Evolutionary conservation across 2,329 filamentous ascomycete species (phyloP).

Genomic region (Xylaria sp.): DNA sequence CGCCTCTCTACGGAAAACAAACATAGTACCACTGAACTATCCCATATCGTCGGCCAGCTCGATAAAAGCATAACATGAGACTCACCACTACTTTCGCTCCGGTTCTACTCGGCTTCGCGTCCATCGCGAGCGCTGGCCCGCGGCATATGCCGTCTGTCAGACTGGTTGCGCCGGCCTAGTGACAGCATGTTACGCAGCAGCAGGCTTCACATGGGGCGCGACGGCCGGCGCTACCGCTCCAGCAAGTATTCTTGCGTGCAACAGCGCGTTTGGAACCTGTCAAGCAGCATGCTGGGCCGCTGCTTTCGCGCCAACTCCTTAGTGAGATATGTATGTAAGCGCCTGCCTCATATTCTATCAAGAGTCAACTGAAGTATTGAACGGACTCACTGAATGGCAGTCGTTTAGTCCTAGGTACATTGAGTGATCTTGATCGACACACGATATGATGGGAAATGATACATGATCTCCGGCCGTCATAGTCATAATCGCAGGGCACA

Average conservation of each 20-base stretch:
- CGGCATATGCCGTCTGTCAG: constrained; percentile 34
- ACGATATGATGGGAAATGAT: background rate
- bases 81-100: background rate
- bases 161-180: constrained; percentile 31
- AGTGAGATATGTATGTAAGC: constrained; percentile 1
- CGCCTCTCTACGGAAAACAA: background rate
- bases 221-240: constrained; percentile 17
- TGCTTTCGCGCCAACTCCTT: constrained; percentile 25
- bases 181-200: constrained; percentile 30
- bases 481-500: background rate
- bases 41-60: background rate
- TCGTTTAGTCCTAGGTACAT: background rate
- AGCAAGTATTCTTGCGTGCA: constrained; percentile 28
- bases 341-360: background rate
- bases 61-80: constrained; percentile 19
- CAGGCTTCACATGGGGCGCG: constrained; percentile 34
- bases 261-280: constrained; percentile 30
- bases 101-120: background rate
- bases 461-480: background rate
- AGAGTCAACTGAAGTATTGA: background rate
- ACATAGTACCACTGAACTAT: background rate
- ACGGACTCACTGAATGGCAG: background rate
- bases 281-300: constrained; percentile 31
- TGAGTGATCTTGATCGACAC: background rate
- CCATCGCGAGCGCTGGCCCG: constrained; percentile 27